Conservation (phyloP, 768 basidiomycete species). For the Leccinum variicolor region DNA sequence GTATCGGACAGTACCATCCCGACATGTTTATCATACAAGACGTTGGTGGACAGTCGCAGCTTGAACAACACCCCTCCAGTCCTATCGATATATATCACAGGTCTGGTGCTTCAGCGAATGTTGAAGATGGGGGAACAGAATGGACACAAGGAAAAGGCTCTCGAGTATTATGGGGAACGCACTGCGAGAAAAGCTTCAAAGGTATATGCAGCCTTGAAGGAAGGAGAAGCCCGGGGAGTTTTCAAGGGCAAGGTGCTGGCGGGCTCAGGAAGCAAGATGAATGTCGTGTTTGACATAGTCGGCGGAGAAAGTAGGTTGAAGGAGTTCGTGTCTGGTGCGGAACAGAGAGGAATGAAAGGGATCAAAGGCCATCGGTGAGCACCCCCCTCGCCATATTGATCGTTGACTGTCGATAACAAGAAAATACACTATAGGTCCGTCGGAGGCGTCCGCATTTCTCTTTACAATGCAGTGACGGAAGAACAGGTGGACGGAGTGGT, state of each 20-base stretch:
- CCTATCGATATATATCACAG: slow-evolving; percentile 86
- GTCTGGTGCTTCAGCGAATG: slow-evolving; percentile 76
- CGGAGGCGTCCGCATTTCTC: slow-evolving; percentile 74
- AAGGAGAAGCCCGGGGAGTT: slow-evolving; percentile 68
- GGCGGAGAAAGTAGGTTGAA: slow-evolving; percentile 73
- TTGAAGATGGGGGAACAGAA: slow-evolving; percentile 30
- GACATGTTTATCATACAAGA: slow-evolving; percentile 77
- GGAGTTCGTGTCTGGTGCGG: slow-evolving; percentile 78
- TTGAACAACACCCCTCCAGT: slow-evolving; percentile 94
- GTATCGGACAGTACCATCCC: slow-evolving; percentile 76
- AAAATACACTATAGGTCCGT: slow-evolving; percentile 42
- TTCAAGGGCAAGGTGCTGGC: slow-evolving; percentile 69
- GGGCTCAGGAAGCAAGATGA: slow-evolving; percentile 92
- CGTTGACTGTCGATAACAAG: background rate
- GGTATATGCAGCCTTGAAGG: slow-evolving; percentile 69
- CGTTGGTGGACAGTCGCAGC: slow-evolving; percentile 67
- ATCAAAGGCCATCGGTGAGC: slow-evolving; percentile 91
- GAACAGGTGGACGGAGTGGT: slow-evolving; percentile 63
- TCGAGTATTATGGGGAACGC: slow-evolving; percentile 58
- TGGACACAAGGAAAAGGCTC: slow-evolving; percentile 49
- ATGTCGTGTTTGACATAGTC: slow-evolving; percentile 78
- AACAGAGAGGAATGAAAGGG: slow-evolving; percentile 74
- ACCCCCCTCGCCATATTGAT: slow-evolving; percentile 1
- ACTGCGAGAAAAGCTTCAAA: slow-evolving; percentile 74
- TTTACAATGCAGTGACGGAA: slow-evolving; percentile 87